Conservation (phyloP, 192 early-diverging fungal species). For the Podila minutissima region DNA sequence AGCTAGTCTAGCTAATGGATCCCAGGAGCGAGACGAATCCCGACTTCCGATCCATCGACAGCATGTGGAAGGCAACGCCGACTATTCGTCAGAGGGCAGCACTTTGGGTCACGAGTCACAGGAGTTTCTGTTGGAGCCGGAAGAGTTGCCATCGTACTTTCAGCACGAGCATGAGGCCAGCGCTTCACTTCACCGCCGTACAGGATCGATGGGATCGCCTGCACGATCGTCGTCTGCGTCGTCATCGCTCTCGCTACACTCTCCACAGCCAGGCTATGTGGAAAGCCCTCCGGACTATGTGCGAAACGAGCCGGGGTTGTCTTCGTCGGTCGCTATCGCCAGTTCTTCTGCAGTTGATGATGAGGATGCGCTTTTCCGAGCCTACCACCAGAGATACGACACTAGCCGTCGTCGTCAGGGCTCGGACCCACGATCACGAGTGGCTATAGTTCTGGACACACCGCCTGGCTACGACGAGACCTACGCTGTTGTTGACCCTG, state of each 20-base stretch:
- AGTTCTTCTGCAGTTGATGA: conserved; percentile 5
- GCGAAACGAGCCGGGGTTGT: conserved; percentile 5
- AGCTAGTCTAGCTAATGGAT: conserved; percentile 8
- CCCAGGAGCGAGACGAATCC: conserved; percentile 3
- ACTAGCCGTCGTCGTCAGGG: conserved; percentile 14
- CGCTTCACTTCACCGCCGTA: conserved; percentile 23
- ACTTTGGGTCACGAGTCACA: conserved; percentile 17
- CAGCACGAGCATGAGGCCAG: conserved; percentile 29
- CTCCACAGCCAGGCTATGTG: conserved; percentile 1
- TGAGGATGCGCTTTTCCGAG: conserved; percentile 39
- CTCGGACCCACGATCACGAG: conserved; percentile 17
- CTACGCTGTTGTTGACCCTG: conserved; percentile 36
- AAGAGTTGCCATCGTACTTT: conserved; percentile 46
- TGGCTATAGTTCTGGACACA: conserved; percentile 11
- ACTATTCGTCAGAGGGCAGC: conserved; percentile 19
- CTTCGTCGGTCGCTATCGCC: neutral
- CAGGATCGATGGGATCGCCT: conserved; percentile 31
- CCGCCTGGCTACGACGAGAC: conserved; percentile 46
- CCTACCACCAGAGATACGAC: conserved; percentile 42
- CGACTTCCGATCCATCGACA: conserved; percentile 19
- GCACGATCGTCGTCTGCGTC: conserved; percentile 42
- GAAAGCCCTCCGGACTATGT: conserved; percentile 51
- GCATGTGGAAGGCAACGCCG: conserved; percentile 26
- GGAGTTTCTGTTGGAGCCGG: conserved; percentile 24
- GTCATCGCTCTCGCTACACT: conserved; percentile 34